Base-by-base conservation (phyloP, 805 yeast genomes). In the Starmerella kuoi region DNA sequence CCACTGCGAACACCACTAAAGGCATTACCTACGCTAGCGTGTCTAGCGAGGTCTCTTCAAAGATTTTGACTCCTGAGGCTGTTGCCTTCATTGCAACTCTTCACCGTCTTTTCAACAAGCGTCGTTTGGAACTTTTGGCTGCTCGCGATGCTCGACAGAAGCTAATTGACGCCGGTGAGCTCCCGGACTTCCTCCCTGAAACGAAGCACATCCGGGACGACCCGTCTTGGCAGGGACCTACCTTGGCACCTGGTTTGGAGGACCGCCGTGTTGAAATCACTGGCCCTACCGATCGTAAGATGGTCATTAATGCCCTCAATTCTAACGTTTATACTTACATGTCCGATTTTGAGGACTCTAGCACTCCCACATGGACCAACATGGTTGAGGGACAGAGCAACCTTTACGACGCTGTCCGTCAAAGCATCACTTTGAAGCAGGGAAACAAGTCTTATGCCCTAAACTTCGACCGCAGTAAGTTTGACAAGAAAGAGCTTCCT, bases 191-290 rank as follows among this genome's bases (percentile, higher is more conserved):
- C 59, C 62, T 77, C 47, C 79, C 81, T 19, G 79, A 77, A 57
- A 77, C 84, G 35, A 63, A 61, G 47, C 58, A 67, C 56, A 72
- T 77, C 53, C 69, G 84, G 55, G 73, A 76, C 34, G 79, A 77
- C 58, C 71, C 76, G 27, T 67, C 75, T 32, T 77, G 84, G 84
- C 74, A 73, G 46, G 84, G 83, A 26, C 79, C 84, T 21, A 69
- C 74, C 35, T 74, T 76, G 46, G 82, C 77, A 33, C 75, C 73
- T 17, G 84, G 84, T 18, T 68, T 77, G 44, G 72, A 68, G 55
- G 84, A 78, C 67, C 70, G 84, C 57, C 69, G 84, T 52, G 82
- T 76, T 44, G 84, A 77, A 60, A 77, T 77, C 62, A 77, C 84
- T 37, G 85, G 85, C 31, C 84, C 84, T 35, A 75, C 82, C 36